Base-by-base conservation (phyloP, 2,329 filamentous ascomycete genomes). In the Bipolaris victoriae region DNA sequence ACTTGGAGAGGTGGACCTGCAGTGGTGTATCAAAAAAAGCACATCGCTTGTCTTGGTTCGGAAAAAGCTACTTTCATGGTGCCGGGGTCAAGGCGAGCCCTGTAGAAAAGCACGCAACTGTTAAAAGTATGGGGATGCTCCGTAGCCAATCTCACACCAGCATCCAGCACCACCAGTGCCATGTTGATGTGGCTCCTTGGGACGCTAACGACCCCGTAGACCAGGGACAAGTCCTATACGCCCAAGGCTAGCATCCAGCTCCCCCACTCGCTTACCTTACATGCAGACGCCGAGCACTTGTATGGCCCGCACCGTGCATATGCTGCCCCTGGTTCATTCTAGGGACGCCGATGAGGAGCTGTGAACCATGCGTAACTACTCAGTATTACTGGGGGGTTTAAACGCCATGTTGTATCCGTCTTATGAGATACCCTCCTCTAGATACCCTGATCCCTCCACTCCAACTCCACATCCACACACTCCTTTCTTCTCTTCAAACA, bases 321-420 rank as follows among this genome's bases (percentile, higher is more conserved):
- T 48, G 29, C 37, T 44, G 49, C 55, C 46, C 40, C 52, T 40
- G 29, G 46, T 55, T 57, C 47, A 36, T 53, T 54, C 52, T 49
- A 52, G 57, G 50, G 50, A 60, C 47, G 40, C 45, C 57, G 57
- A 57, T 50, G 57, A 57, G 47, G 36, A 54, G 33, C 53, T 53
- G 43, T 52, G 43, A 45, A 45, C 57, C 47, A 50, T 53, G 47
- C 51, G 35, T 43, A 31, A 11, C 29, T 31, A 41, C 52, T 50
- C 47, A 15, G 57, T 62, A 35, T 16, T 22, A 55, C 60, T 36
- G 52, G 36, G 39, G 39, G 57, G 58, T 56, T 54, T 36, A 24
- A 52, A 53, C 49, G 57, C 50, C 52, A 54, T 46, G 48, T 55
- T 54, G 44, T 40, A 37, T 16, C 22, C 31, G 49, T 52, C 39